Percentiles rank a stretch among this genome's conserved stretches.
phyloP scores from a whole-genome alignment of 1,284 basidiomycete genomes.

The Hypsizygus ulmarius region DNA sequence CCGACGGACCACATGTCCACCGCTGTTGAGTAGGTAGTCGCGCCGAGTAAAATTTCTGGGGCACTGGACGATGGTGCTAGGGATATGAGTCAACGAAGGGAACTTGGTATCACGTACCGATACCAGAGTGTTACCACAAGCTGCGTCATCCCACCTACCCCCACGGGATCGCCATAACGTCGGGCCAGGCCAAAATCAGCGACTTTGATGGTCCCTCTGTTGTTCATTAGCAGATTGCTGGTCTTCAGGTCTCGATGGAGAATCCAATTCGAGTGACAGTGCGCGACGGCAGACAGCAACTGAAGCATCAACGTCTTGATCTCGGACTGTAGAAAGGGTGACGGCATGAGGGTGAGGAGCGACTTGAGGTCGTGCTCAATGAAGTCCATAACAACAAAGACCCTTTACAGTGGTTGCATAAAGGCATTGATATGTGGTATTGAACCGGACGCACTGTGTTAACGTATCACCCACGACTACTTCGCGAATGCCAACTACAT shows the following conservation, averaged over 20 bases:
- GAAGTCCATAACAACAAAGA: conserved; percentile 99
- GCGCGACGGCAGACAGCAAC: conserved; percentile 87
- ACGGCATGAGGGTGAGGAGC: conserved; percentile 88
- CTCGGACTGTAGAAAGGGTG: conserved; percentile 95
- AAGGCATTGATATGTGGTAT: conserved; percentile 25
- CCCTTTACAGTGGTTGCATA: conserved; percentile 47
- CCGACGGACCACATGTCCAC: conserved; percentile 99
- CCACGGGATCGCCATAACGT: conserved; percentile 92
- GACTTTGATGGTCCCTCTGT: conserved; percentile 96
- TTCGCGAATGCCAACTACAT: conserved; percentile 93
- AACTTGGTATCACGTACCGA: conserved; percentile 56
- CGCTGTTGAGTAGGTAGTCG: conserved; percentile 90
- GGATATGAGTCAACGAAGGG: conserved; percentile 12
- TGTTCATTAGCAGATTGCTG: conserved; percentile 98
- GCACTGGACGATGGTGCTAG: conserved; percentile 56
- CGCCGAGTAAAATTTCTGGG: conserved; percentile 93
- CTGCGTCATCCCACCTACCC: conserved; percentile 92
- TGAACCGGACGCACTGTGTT: conserved; percentile 79
- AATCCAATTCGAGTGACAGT: conserved; percentile 97
- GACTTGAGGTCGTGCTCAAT: conserved; percentile 99
- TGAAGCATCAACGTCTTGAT: conserved; percentile 97
- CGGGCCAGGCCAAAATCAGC: conserved; percentile 98
- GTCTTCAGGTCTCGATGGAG: conserved; percentile 98
- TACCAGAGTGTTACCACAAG: conserved; percentile 99
- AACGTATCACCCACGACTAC: conserved; percentile 99